phyloP scores from a whole-genome alignment of 345 rosid species.

The Gossypium thurberi region DNA sequence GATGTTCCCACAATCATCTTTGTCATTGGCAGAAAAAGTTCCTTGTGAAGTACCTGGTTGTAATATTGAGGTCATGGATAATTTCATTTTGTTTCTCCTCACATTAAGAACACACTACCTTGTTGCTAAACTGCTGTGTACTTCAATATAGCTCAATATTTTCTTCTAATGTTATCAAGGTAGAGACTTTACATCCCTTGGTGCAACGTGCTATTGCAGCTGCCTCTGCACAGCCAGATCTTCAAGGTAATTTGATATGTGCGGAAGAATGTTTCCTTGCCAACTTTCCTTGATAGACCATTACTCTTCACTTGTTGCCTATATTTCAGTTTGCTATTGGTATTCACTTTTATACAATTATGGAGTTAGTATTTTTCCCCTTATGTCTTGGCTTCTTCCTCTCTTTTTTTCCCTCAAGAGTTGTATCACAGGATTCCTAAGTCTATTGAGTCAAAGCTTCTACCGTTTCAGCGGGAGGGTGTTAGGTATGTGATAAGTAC shows the following conservation, averaged over 20 bases:
- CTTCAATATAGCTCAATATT: not conserved
- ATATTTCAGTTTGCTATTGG: not conserved
- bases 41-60: conserved; percentile 38
- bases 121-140: not conserved
- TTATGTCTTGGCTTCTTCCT: conserved; percentile 12
- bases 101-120: conserved; percentile 1
- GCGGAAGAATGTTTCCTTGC: conserved; percentile 3
- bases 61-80: conserved; percentile 52
- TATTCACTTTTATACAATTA: not conserved
- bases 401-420: conserved; percentile 26
- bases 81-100: not conserved
- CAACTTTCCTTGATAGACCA: not conserved
- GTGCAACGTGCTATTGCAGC: conserved; percentile 71
- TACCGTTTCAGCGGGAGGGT: conserved; percentile 95
- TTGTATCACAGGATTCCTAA: conserved; percentile 66
- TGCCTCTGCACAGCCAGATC: conserved; percentile 60
- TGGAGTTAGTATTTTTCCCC: not conserved
- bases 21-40: conserved; percentile 56
- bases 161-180: conserved; percentile 31
- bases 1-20: conserved; percentile 67
- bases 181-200: conserved; percentile 71
- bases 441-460: conserved; percentile 76
- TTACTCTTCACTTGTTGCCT: not conserved
- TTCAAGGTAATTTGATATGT: conserved; percentile 46
- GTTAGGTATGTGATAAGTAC: conserved; percentile 45